Conservation (phyloP, 371 early-diverging fungal genomes). For the Mortierella sp. region DNA sequence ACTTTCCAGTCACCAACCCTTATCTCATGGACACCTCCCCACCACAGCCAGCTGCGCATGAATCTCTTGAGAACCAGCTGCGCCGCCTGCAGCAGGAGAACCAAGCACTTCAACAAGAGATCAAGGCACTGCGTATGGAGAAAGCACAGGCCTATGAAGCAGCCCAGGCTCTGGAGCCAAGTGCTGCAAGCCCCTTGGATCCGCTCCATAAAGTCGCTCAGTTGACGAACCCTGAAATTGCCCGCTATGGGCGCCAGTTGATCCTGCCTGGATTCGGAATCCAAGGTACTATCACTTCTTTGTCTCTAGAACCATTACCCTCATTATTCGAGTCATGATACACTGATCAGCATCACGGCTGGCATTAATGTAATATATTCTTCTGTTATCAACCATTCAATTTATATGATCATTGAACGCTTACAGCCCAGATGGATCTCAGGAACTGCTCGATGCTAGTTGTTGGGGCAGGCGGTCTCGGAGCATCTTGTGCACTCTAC, state of each 20-base stretch:
- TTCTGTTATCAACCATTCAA: background rate
- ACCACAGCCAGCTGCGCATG: background rate
- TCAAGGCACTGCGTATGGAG: slow-evolving; percentile 28
- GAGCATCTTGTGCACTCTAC: slow-evolving; percentile 92
- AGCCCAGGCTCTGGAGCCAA: background rate
- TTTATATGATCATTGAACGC: background rate
- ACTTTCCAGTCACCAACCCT: too few relatives aligned
- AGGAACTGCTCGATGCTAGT: slow-evolving; percentile 84
- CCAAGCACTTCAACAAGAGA: slow-evolving; percentile 27
- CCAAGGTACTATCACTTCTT: too few relatives aligned
- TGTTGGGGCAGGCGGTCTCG: slow-evolving; percentile 98
- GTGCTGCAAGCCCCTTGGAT: background rate
- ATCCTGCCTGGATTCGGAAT: slow-evolving; percentile 90
- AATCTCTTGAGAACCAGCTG: slow-evolving; percentile 14
- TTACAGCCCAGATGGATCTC: slow-evolving; percentile 85
- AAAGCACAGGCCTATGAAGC: slow-evolving; percentile 8
- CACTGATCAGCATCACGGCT: too few relatives aligned
- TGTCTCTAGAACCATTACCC: too few relatives aligned
- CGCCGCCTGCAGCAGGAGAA: slow-evolving; percentile 37
- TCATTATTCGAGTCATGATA: too few relatives aligned
- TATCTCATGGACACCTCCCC: too few relatives aligned
- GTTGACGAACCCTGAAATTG: slow-evolving; percentile 75
- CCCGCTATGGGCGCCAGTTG: slow-evolving; percentile 94
- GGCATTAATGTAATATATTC: too few relatives aligned
- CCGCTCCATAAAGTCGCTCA: slow-evolving; percentile 26